These are phyloP conservation scores for Paraphoma sp. DNA, from an alignment of 2,329 filamentous ascomycete species.

Conservation along the genomic window DNA sequence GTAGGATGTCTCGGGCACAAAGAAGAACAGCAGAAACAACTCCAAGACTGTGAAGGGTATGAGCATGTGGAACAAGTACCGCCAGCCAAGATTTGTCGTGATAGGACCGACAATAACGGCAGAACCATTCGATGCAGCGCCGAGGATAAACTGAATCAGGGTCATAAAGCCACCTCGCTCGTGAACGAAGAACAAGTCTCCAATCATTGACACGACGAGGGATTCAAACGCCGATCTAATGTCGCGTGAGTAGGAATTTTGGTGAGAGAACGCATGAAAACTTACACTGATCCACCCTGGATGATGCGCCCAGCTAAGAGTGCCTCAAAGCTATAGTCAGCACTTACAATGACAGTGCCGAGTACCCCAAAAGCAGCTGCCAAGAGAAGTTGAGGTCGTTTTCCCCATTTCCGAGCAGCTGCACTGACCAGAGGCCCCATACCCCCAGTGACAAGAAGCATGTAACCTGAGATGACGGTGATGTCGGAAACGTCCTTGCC, in stretches of 20 bases:
- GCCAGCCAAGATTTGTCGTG: slow-evolving; percentile 44
- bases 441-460: slow-evolving; percentile 42
- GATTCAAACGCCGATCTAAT: slow-evolving; percentile 44
- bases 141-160: slow-evolving; percentile 45
- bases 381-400: slow-evolving; percentile 38
- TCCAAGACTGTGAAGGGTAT: slow-evolving; percentile 55
- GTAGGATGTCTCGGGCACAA: slow-evolving; percentile 61
- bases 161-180: slow-evolving; percentile 44
- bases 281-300: slow-evolving; percentile 35
- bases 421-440: slow-evolving; percentile 45
- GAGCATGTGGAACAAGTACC: slow-evolving; percentile 56
- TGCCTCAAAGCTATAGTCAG: slow-evolving; percentile 35
- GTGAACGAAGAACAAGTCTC: slow-evolving; percentile 47
- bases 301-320: slow-evolving; percentile 42
- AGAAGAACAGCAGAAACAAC: slow-evolving; percentile 53
- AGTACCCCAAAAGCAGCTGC: slow-evolving; percentile 39
- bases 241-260: neutral
- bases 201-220: slow-evolving; percentile 44
- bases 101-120: slow-evolving; percentile 47
- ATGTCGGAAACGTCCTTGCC: slow-evolving; percentile 35
- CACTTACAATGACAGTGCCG: slow-evolving; percentile 37
- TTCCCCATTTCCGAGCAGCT: slow-evolving; percentile 41
- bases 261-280: slow-evolving; percentile 16
- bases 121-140: slow-evolving; percentile 44
- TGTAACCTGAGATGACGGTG: slow-evolving; percentile 48